Evolutionary conservation across 495 filamentous ascomycete species (phyloP).

Genomic region (Rostrohypoxylon terebratum): DNA sequence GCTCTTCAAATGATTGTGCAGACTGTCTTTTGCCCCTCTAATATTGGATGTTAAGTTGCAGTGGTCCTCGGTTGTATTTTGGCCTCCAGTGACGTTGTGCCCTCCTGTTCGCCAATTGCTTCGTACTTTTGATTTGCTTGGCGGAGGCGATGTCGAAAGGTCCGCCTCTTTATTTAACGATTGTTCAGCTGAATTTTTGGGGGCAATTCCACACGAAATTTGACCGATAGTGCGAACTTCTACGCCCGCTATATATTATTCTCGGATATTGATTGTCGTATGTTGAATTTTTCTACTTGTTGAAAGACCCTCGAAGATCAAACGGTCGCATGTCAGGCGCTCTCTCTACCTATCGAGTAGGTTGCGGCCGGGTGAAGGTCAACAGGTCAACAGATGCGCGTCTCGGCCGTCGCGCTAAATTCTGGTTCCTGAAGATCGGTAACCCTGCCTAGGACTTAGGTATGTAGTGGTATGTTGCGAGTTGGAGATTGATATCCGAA

Average conservation of each 20-base stretch:
- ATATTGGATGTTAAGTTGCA: slow-evolving; percentile 17
- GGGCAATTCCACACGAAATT: slow-evolving; percentile 20
- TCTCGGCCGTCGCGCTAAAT: slow-evolving; percentile 37
- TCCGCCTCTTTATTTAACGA: slow-evolving; percentile 31
- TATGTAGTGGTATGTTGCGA: slow-evolving; percentile 26
- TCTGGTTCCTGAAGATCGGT: slow-evolving; percentile 42
- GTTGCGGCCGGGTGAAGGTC: slow-evolving; percentile 14
- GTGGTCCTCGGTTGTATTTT: slow-evolving; percentile 22
- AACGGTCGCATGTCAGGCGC: slow-evolving; percentile 38
- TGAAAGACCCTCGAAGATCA: slow-evolving; percentile 23
- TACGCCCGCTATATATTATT: slow-evolving; percentile 8
- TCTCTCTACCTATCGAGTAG: slow-evolving; percentile 37
- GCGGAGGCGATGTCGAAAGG: slow-evolving; percentile 24
- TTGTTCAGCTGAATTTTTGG: slow-evolving; percentile 33
- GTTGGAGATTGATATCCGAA: slow-evolving; percentile 20
- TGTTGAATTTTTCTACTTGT: slow-evolving; percentile 25
- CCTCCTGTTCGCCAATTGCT: slow-evolving; percentile 26
- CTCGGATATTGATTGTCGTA: background rate
- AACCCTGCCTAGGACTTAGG: too few relatives aligned
- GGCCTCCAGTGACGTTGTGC: slow-evolving; percentile 28
- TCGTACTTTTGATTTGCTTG: slow-evolving; percentile 29
- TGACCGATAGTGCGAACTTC: slow-evolving; percentile 11
- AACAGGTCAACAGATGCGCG: slow-evolving; percentile 33
- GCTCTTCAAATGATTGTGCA: slow-evolving; percentile 4
- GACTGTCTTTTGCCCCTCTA: slow-evolving; percentile 15